These are phyloP conservation scores for Murraya paniculata DNA, from an alignment of 345 rosid species.

Conservation along the genomic window DNA sequence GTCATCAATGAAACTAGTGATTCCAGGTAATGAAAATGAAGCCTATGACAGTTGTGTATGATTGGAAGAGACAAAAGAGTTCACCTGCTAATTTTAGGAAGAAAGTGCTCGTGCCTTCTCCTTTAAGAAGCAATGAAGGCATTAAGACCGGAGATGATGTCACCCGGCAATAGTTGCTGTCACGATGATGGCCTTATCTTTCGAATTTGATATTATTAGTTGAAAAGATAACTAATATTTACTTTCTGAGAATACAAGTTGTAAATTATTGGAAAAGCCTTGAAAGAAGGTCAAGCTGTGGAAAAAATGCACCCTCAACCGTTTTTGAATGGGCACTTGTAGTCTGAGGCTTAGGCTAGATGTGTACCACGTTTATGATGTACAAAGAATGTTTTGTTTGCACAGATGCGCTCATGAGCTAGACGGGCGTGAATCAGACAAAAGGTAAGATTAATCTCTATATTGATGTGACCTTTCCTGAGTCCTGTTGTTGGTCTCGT, in stretches of 20 bases:
- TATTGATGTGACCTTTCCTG: neutral
- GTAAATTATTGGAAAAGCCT: slow-evolving; percentile 30
- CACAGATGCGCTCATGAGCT: neutral
- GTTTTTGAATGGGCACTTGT: slow-evolving; percentile 33
- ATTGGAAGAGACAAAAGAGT: slow-evolving; percentile 27
- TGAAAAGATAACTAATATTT: slow-evolving; percentile 9
- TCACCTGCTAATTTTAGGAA: slow-evolving; percentile 19
- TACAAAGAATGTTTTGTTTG: slow-evolving; percentile 23
- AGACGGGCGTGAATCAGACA: slow-evolving; percentile 1
- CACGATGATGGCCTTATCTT: neutral
- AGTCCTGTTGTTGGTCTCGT: neutral
- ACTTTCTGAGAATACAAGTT: slow-evolving; percentile 11
- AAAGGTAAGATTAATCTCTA: slow-evolving; percentile 1
- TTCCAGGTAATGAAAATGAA: slow-evolving; percentile 29
- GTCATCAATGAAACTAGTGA: slow-evolving; percentile 28
- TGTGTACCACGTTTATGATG: slow-evolving; percentile 29
- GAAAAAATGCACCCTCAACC: slow-evolving; percentile 32
- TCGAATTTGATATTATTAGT: neutral
- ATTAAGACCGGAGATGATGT: slow-evolving; percentile 18
- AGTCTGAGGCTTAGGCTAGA: slow-evolving; percentile 47
- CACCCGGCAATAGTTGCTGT: slow-evolving; percentile 31
- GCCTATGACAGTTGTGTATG: slow-evolving; percentile 25
- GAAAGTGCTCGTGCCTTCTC: slow-evolving; percentile 20
- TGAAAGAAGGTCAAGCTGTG: slow-evolving; percentile 18
- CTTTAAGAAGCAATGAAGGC: slow-evolving; percentile 25